phyloP scores from a whole-genome alignment of 768 basidiomycete species.

The Fomitopsis pulvina region DNA sequence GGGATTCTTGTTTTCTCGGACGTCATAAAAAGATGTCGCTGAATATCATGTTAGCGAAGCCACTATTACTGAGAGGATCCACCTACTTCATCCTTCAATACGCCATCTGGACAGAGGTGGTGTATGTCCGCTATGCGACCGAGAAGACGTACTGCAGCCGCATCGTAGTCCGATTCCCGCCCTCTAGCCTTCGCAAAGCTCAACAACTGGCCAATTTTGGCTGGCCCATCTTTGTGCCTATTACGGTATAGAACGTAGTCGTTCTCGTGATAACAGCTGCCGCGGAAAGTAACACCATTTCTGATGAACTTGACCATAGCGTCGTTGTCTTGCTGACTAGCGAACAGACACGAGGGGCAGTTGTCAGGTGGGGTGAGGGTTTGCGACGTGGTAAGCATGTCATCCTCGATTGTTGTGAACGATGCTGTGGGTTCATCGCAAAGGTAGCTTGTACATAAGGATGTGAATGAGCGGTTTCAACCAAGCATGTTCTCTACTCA shows the following conservation, averaged over 20 bases:
- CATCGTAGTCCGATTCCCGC: slow-evolving; percentile 9
- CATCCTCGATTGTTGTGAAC: slow-evolving; percentile 25
- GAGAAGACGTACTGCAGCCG: slow-evolving; percentile 28
- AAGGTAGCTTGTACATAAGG: slow-evolving; percentile 32
- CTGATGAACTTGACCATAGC: slow-evolving; percentile 25
- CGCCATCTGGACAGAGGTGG: slow-evolving; percentile 30
- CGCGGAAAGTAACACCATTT: slow-evolving; percentile 40
- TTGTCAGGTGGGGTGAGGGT: slow-evolving; percentile 36
- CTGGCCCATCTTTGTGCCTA: slow-evolving; percentile 39
- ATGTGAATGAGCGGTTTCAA: background rate
- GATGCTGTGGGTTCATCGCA: slow-evolving; percentile 41
- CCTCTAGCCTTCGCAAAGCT: slow-evolving; percentile 21
- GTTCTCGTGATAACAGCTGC: slow-evolving; percentile 46
- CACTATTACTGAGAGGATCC: no score
- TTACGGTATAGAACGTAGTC: slow-evolving; percentile 50
- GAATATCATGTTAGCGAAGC: background rate
- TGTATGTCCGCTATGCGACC: slow-evolving; percentile 41
- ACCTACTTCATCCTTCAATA: slow-evolving; percentile 53
- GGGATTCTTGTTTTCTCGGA: slow-evolving; percentile 32
- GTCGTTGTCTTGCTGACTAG: slow-evolving; percentile 26
- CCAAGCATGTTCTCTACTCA: slow-evolving; percentile 19
- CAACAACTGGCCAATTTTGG: slow-evolving; percentile 48
- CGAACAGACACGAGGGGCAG: slow-evolving; percentile 47
- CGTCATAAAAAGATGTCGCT: slow-evolving; percentile 63
- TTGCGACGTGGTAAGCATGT: background rate